Evolutionary conservation across 805 yeast species (phyloP), one percentile per base, ranked within the genome.

Genomic region (Cyberlindnera sargentensis): DNA sequence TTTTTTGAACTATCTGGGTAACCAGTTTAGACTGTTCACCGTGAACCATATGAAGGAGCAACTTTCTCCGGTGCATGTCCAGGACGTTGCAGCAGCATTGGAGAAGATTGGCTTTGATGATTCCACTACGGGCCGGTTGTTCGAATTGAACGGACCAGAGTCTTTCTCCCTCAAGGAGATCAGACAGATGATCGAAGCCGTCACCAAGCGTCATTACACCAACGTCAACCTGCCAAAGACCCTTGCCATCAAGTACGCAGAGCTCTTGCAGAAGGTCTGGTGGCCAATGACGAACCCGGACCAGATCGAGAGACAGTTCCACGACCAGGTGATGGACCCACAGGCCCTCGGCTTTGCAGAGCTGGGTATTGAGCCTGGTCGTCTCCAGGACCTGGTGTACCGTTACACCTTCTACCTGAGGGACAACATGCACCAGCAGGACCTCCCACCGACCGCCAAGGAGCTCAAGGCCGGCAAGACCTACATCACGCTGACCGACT

Each of bases 41-140:
- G 79, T 85, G 40, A 76, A 84, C 62, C 72, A 74, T 58, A 75
- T 78, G 62, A 73, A 76, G 49, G 83, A 83, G 64, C 68, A 64
- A 49, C 63, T 81, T 37, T 72, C 74, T 54, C 95, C 95, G 35
- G 79, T 80, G n/a, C 87, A 83, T 59, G 87, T 80, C 33, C 52
- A 69, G 40, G 95, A 87, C 59, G 89, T 86, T 45, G 91, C 93
- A 24, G 68, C 74, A 50, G 95, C 85, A 4, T 70, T 87, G 52
- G 93, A 84, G 67, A 73, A 70, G 52, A 84, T 87, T 53, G 90
- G 86, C 8, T 86, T 68, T 61, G 90, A 87, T 61, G 95, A 87
- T 63, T 68, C 85, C 42, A 86, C 95, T 23, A 72, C 72, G 10
- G 95, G 95, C 47, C 74, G 83, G 64, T 72, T 82, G 40, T 87